phyloP scores from a whole-genome alignment of 345 rosid species.

The Aquilaria malaccensis region DNA sequence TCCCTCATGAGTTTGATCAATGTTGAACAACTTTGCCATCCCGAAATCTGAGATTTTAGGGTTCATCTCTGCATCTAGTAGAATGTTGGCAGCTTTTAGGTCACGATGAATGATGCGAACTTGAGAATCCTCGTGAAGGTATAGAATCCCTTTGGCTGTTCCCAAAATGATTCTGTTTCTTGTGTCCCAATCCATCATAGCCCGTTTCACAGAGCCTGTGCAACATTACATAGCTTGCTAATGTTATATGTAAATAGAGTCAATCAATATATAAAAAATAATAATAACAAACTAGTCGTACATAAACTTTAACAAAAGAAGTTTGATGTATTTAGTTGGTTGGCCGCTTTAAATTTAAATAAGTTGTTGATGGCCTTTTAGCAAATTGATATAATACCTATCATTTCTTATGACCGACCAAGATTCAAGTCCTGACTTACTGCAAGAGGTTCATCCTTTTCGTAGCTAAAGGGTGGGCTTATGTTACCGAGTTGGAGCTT shows the following conservation, averaged over 20 bases:
- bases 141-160: conserved; percentile 4
- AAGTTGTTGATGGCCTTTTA: no score
- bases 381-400: no score
- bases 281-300: background rate
- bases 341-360: no score
- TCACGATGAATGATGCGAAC: background rate
- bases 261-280: background rate
- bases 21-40: conserved; percentile 22
- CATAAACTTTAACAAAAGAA: background rate
- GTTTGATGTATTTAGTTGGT: no score
- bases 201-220: background rate
- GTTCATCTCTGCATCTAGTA: conserved; percentile 17
- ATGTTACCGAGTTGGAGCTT: no score
- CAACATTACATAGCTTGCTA: no score
- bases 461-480: no score
- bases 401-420: no score
- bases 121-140: conserved; percentile 5
- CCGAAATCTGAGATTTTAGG: conserved; percentile 25
- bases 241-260: no score
- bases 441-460: no score
- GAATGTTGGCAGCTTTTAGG: background rate
- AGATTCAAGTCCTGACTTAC: no score
- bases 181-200: background rate
- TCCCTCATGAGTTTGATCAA: conserved; percentile 19
- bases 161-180: background rate